phyloP scores from a whole-genome alignment of 768 basidiomycete genomes.

The Rhizopogon vulgaris region DNA sequence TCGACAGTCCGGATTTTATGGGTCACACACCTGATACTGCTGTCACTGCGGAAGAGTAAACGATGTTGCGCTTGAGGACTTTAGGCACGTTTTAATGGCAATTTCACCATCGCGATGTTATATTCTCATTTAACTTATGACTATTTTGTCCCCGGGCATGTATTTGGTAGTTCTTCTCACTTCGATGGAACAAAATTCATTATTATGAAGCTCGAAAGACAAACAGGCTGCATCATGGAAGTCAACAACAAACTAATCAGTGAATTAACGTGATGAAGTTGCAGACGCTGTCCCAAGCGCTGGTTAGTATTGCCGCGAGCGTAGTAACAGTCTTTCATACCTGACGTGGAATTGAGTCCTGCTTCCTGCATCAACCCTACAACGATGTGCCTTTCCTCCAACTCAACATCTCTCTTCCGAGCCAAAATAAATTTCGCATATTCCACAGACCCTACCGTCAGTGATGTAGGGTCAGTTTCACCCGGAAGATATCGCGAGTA shows the following conservation, averaged over 20 bases:
- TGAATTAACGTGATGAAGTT: background rate
- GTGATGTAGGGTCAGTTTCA: slow-evolving; percentile 21
- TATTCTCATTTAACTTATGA: background rate
- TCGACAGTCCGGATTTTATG: background rate
- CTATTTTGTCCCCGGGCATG: background rate
- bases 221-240: background rate
- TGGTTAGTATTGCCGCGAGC: background rate
- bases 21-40: background rate
- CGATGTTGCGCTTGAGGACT: background rate
- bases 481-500: slow-evolving; percentile 42
- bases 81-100: background rate
- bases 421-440: slow-evolving; percentile 39
- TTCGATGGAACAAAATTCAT: background rate
- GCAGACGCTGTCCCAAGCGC: background rate
- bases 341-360: background rate
- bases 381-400: slow-evolving; percentile 33
- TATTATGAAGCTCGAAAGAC: background rate
- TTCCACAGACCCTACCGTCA: slow-evolving; percentile 34
- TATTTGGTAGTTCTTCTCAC: background rate
- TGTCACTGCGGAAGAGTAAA: background rate
- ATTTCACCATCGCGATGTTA: background rate
- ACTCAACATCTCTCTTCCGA: slow-evolving; percentile 35
- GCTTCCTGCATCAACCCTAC: slow-evolving; percentile 29
- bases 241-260: background rate
- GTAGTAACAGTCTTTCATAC: background rate